Conservation (phyloP, 2,329 filamentous ascomycete species). For the Ophiocordyceps australis region DNA sequence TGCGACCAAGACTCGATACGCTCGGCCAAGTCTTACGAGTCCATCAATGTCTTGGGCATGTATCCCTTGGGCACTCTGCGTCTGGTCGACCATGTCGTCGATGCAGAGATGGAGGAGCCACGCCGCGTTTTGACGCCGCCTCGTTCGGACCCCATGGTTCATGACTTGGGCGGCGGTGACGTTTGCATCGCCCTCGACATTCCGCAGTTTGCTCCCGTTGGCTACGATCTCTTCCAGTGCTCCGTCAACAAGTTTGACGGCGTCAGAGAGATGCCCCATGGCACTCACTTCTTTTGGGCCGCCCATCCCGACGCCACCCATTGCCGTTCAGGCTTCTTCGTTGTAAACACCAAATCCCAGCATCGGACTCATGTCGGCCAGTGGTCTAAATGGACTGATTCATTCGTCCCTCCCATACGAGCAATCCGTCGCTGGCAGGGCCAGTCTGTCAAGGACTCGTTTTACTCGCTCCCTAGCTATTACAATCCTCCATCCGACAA, state of each 20-base stretch:
- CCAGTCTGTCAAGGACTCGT: too few relatives aligned
- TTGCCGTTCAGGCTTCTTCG: slow-evolving; percentile 38
- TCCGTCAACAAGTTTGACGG: slow-evolving; percentile 29
- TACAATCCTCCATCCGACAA: too few relatives aligned
- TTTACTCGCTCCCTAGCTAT: too few relatives aligned
- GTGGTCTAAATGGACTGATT: slow-evolving; percentile 38
- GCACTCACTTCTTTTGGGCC: slow-evolving; percentile 42
- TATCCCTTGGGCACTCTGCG: slow-evolving; percentile 23
- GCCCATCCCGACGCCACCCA: slow-evolving; percentile 27
- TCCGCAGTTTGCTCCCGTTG: slow-evolving; percentile 30
- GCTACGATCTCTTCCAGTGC: slow-evolving; percentile 32
- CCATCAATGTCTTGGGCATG: slow-evolving; percentile 18
- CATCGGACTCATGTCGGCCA: slow-evolving; percentile 25
- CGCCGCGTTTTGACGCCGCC: slow-evolving; percentile 7
- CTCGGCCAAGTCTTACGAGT: slow-evolving; percentile 17
- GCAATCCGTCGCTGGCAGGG: too few relatives aligned
- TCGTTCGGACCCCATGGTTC: slow-evolving; percentile 12
- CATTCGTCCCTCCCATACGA: too few relatives aligned
- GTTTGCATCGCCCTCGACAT: slow-evolving; percentile 33
- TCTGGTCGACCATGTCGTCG: slow-evolving; percentile 18
- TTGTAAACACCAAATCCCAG: slow-evolving; percentile 19
- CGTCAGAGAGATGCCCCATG: slow-evolving; percentile 33
- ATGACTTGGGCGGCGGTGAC: slow-evolving; percentile 23
- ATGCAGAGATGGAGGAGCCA: slow-evolving; percentile 5
- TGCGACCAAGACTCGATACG: too few relatives aligned